phyloP scores from a whole-genome alignment of 2,329 filamentous ascomycete species.

The Aspergillus udagawae region DNA sequence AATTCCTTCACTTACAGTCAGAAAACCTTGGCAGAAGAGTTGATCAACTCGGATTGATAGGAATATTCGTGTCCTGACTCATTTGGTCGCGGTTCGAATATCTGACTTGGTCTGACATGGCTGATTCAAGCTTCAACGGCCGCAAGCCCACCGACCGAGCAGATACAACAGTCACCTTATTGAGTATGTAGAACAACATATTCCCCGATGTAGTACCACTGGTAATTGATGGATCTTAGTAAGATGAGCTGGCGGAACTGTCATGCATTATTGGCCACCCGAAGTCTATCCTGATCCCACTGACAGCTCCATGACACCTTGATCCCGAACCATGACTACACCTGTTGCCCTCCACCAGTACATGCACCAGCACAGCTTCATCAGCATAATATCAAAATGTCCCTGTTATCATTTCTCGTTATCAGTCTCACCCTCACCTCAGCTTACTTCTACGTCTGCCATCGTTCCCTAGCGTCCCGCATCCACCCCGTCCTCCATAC shows the following conservation, averaged over 20 bases:
- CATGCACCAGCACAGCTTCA: background rate
- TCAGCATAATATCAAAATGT: background rate
- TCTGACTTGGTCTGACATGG: background rate
- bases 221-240: background rate
- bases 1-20: background rate
- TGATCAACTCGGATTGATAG: background rate
- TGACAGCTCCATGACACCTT: background rate
- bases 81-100: background rate
- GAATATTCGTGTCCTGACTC: background rate
- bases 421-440: slow-evolving; percentile 15
- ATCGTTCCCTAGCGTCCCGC: slow-evolving; percentile 20
- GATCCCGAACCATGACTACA: background rate
- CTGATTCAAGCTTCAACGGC: background rate
- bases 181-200: background rate
- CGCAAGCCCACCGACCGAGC: background rate
- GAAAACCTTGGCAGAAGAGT: background rate
- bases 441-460: slow-evolving; percentile 21
- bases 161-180: too few species aligned
- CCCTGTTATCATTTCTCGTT: background rate
- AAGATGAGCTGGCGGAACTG: background rate
- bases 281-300: background rate
- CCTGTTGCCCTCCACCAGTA: background rate
- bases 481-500: slow-evolving; percentile 17
- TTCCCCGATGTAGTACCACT: too few species aligned
- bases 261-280: background rate